These are phyloP conservation scores for Triangularia verruculosa DNA, from an alignment of 2,329 filamentous ascomycete species.

Conservation along the genomic window DNA sequence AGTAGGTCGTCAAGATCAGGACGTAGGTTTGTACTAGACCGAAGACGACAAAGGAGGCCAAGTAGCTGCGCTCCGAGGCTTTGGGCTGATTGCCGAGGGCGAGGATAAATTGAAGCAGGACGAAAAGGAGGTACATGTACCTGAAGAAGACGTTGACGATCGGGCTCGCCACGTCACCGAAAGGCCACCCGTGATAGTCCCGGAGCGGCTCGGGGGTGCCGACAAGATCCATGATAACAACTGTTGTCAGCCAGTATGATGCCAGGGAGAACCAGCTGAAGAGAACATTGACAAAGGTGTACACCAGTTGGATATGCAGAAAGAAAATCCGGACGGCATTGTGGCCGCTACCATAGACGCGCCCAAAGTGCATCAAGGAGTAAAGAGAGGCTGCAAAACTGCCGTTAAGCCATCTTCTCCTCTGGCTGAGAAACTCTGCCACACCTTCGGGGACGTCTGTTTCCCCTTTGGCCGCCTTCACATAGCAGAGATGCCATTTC, in stretches of 20 bases:
- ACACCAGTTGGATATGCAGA: slow-evolving; percentile 89
- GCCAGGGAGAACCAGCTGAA: slow-evolving; percentile 84
- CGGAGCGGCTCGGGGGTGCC: slow-evolving; percentile 59
- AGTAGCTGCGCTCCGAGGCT: slow-evolving; percentile 84
- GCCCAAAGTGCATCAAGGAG: slow-evolving; percentile 91
- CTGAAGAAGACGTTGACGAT: slow-evolving; percentile 86
- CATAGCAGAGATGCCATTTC: slow-evolving; percentile 81
- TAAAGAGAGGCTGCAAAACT: slow-evolving; percentile 95
- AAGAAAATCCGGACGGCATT: slow-evolving; percentile 97
- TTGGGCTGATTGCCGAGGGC: slow-evolving; percentile 94
- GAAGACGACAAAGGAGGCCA: slow-evolving; percentile 82
- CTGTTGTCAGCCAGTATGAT: slow-evolving; percentile 93
- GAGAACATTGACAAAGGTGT: slow-evolving; percentile 82
- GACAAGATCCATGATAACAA: slow-evolving; percentile 93
- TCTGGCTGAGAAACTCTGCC: slow-evolving; percentile 52
- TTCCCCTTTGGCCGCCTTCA: slow-evolving; percentile 90
- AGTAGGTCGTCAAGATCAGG: slow-evolving; percentile 60
- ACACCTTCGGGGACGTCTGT: slow-evolving; percentile 84
- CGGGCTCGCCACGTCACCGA: slow-evolving; percentile 72
- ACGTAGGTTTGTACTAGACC: slow-evolving; percentile 84
- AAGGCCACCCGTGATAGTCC: slow-evolving; percentile 65
- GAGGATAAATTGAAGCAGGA: slow-evolving; percentile 90
- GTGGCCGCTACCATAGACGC: slow-evolving; percentile 96
- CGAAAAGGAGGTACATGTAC: slow-evolving; percentile 83
- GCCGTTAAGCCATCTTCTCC: slow-evolving; percentile 71